These are phyloP conservation scores for Globisporangium rhizosaccharum DNA, from an alignment of 352 stramenopile species.

Conservation along the genomic window DNA sequence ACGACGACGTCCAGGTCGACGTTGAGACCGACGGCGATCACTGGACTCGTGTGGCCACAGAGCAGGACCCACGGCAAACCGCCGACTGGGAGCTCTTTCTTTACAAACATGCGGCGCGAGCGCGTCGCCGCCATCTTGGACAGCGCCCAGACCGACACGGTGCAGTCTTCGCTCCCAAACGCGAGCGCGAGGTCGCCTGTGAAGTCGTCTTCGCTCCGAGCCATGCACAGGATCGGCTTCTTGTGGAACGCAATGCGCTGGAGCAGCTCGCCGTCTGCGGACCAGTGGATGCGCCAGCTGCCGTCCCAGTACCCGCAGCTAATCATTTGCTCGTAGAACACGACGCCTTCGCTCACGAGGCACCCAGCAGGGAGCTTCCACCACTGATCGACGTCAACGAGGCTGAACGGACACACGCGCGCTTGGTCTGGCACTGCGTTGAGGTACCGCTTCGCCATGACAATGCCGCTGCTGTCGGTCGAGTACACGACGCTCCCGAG, in stretches of 20 bases:
- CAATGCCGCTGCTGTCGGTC: constrained; percentile 65
- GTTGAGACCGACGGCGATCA: constrained; percentile 76
- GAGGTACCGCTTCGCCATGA: constrained; percentile 74
- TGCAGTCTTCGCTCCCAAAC: constrained; percentile 84
- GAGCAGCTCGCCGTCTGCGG: constrained; percentile 74
- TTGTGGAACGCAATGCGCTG: constrained; percentile 87
- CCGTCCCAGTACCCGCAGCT: constrained; percentile 86
- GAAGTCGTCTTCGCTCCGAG: constrained; percentile 80
- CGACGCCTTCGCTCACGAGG: constrained; percentile 67
- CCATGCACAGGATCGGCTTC: constrained; percentile 83
- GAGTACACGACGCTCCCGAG: constrained; percentile 79
- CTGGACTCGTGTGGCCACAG: constrained; percentile 68
- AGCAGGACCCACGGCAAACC: constrained; percentile 76
- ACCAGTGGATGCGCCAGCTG: constrained; percentile 86
- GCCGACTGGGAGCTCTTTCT: constrained; percentile 78
- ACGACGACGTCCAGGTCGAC: constrained; percentile 80
- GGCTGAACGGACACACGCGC: constrained; percentile 67
- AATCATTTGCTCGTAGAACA: constrained; percentile 89
- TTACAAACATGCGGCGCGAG: constrained; percentile 79
- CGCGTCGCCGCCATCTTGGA: constrained; percentile 75
- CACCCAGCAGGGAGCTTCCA: constrained; percentile 77
- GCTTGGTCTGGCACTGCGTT: constrained; percentile 63
- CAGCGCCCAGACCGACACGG: constrained; percentile 79
- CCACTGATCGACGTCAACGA: constrained; percentile 83
- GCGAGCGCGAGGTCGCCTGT: constrained; percentile 78